These are phyloP conservation scores for Platanus orientalis DNA, from an alignment of 164 flowering plant genomes.

Conservation along the genomic window DNA sequence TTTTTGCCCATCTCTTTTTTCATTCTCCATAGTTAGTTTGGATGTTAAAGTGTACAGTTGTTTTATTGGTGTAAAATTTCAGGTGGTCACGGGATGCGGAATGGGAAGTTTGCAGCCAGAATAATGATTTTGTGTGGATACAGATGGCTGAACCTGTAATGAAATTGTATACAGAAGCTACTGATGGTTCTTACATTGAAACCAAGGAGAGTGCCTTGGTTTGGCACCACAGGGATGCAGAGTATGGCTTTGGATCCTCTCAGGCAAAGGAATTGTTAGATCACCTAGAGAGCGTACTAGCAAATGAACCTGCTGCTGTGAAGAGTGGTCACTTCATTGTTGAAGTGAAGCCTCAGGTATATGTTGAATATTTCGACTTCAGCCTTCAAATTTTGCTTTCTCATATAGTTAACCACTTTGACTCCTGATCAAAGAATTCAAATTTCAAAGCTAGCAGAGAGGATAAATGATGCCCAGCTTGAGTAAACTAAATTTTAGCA, in stretches of 20 bases:
- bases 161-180: slow-evolving; percentile 63
- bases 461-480: no score
- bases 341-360: slow-evolving; percentile 80
- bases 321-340: slow-evolving; percentile 68
- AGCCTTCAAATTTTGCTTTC: no score
- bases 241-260: slow-evolving; percentile 59
- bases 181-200: slow-evolving; percentile 72
- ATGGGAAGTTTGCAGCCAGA: slow-evolving; percentile 50
- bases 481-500: no score
- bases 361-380: neutral
- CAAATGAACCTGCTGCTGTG: slow-evolving; percentile 76
- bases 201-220: slow-evolving; percentile 73
- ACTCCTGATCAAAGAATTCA: neutral
- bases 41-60: neutral
- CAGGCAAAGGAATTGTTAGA: slow-evolving; percentile 75
- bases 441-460: neutral
- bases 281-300: slow-evolving; percentile 69
- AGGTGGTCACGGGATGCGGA: slow-evolving; percentile 47
- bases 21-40: neutral
- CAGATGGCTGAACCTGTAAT: slow-evolving; percentile 69
- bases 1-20: neutral
- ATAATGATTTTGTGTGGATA: slow-evolving; percentile 53
- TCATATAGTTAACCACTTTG: no score
- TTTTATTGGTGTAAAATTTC: slow-evolving; percentile 6
- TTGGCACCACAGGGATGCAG: slow-evolving; percentile 75